Evolutionary conservation across 352 stramenopile genomes (phyloP), one percentile per base, ranked within the genome.

Genomic region (Pythium scleroteichum): DNA sequence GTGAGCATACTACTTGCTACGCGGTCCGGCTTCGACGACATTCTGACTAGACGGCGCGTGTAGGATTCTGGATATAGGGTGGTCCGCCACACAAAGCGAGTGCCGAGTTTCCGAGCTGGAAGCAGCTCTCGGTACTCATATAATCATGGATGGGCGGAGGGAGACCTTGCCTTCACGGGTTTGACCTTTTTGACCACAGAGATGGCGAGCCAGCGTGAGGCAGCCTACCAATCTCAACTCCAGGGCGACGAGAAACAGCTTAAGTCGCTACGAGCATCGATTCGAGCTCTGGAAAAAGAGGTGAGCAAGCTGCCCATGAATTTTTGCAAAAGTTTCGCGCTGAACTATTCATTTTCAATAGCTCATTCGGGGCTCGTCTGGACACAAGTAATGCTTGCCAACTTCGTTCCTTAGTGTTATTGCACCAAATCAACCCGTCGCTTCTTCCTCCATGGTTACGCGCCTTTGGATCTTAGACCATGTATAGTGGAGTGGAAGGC

Each of bases 401-500:
- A 52, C 23, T 23, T 8, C 4, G 22, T n/a, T n/a, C n/a, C n/a
- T n/a, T 33, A 33, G 38, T 7, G 4, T 20, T 44, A 44, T 19
- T 27, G 10, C 9, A 44, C 22, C 32, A 46, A 16, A 13, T 68
- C 32, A 68, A 3, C 47, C 54, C 9, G 52, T 73, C 17, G 75
- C 75, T 6, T 70, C 56, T 16, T 67, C 40, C 51, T 84, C 68
- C 2, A 52, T 66, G 0, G 72, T 81, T 17, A 81, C 67, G 23
- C 72, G 70, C n/a, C 59, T 57, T 24, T 58, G 58, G 23, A 73
- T 59, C 44, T 78, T 79, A 6, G 65, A n/a, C 73, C 73, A 90
- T 44, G 82, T 74, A 58, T 87, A 90, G 62, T 90, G 78, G 4
- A 90, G 41, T 8, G 82, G 80, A 40, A 89, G 39, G 0, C 82